These are phyloP conservation scores for Pseudonitzschia pungens DNA, from an alignment of 108 stramenopile species.

Conservation along the genomic window DNA sequence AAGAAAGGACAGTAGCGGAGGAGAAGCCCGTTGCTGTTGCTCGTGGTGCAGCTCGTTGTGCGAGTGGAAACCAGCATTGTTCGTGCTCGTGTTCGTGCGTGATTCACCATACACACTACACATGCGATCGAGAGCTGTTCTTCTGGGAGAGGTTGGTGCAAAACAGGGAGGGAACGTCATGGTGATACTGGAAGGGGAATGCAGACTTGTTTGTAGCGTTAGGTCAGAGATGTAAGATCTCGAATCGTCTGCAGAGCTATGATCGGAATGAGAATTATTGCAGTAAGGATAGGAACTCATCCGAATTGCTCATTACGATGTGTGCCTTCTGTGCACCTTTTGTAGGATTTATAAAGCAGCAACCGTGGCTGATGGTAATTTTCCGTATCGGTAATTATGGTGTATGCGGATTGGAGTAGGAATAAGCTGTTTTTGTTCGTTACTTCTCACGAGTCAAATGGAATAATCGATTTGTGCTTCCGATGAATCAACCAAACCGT, in stretches of 20 bases:
- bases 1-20: not conserved
- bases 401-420: not conserved
- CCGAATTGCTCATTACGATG: not conserved
- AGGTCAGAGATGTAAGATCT: not conserved
- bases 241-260: not conserved
- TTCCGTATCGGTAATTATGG: not conserved
- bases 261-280: not conserved
- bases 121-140: not conserved
- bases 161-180: slow-evolving; percentile 8
- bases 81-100: not conserved
- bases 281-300: too few species aligned
- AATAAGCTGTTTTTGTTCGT: not conserved
- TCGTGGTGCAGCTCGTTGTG: not conserved
- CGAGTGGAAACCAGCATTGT: not conserved
- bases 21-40: not conserved
- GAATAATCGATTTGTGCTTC: slow-evolving; percentile 3
- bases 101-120: not conserved
- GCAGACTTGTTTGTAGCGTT: too few species aligned
- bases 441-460: not conserved
- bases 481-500: not conserved
- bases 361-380: not conserved
- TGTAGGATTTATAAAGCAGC: not conserved
- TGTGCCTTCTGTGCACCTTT: not conserved
- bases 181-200: not conserved
- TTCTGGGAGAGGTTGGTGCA: not conserved